Base-by-base conservation (phyloP, 2,329 filamentous ascomycete species). In the Aureobasidium zeae region DNA sequence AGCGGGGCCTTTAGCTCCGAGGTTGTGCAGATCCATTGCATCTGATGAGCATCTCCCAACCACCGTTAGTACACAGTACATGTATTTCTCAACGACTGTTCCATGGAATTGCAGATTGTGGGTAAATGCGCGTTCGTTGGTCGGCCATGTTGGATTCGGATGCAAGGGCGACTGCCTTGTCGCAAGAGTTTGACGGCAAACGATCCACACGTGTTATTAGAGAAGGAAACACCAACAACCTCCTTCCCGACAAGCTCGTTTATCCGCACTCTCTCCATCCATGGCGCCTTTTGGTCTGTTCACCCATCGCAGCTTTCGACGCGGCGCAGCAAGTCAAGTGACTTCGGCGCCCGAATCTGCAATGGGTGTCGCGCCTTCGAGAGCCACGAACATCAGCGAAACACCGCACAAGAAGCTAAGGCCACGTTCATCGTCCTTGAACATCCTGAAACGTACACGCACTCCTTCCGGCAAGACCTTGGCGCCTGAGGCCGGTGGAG, bases 131-230 rank as follows among this genome's bases (percentile, higher is more conserved):
- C 20, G 38, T 42, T 42, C 33, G 29, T 24, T 13, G 29, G 19
- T 42, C 22, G n/a, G 16, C 16, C 31, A 17, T 22, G 24, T 30
- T 29, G 9, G 2, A 17, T 22, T 12, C n/a, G 19, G 17, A 44
- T 22, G 39, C 39, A 44, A 44, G 39, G 39, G 39, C 39, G 39
- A 35, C 30, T 16, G 32, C 30, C 39, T 44, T 34, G 30, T 31
- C 31, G 32, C 31, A 44, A 34, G 39, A 42, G 22, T 29, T 33
- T 33, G 38, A 11, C 29, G 25, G 29, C 29, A 42, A 42, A 42
- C 31, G 30, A 44, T 44, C 31, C 39, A 35, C 39, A 22, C 24
- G 39, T 29, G 17, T 44, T 17, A 20, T 13, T 26, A 44, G 31
- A 22, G 39, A 44, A 44, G 39, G 31, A 44, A 16, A 16, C 15